Conservation (phyloP, 352 stramenopile genomes). For the Plasmopara muralis region DNA sequence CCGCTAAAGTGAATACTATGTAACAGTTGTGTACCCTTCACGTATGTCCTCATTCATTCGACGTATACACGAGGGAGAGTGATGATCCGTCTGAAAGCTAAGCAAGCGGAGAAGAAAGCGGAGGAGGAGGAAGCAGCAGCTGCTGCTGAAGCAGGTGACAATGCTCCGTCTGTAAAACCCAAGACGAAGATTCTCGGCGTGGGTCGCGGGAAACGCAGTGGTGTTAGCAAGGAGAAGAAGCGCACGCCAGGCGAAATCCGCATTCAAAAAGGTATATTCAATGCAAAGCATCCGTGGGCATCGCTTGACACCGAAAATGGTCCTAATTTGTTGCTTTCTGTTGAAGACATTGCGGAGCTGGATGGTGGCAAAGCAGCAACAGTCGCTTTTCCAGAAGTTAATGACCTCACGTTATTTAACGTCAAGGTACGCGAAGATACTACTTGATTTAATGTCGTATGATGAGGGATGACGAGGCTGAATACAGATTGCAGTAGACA, state of each 20-base stretch:
- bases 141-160: conserved; percentile 17
- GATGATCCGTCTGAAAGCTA: conserved; percentile 81
- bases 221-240: conserved; percentile 83
- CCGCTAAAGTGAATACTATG: conserved; percentile 2
- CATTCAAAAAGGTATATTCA: conserved; percentile 93
- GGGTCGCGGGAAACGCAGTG: conserved; percentile 62
- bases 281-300: background rate
- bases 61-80: background rate
- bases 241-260: conserved; percentile 95
- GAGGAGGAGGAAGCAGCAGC: conserved; percentile 52
- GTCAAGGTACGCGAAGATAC: conserved; percentile 51
- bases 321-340: background rate
- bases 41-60: no score
- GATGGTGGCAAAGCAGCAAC: conserved; percentile 94
- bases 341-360: conserved; percentile 94
- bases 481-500: conserved; percentile 87
- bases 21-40: conserved; percentile 1
- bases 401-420: conserved; percentile 93
- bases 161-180: conserved; percentile 30
- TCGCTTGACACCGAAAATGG: background rate
- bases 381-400: conserved; percentile 95
- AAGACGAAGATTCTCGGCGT: conserved; percentile 84
- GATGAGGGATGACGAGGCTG: conserved; percentile 1
- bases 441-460: background rate
- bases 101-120: conserved; percentile 81